A percentile compares a stretch with the other conserved stretches of the same genome.
These are phyloP conservation scores for Myochromella boudieri DNA, from an alignment of 768 basidiomycete species.

Conservation along the genomic window DNA sequence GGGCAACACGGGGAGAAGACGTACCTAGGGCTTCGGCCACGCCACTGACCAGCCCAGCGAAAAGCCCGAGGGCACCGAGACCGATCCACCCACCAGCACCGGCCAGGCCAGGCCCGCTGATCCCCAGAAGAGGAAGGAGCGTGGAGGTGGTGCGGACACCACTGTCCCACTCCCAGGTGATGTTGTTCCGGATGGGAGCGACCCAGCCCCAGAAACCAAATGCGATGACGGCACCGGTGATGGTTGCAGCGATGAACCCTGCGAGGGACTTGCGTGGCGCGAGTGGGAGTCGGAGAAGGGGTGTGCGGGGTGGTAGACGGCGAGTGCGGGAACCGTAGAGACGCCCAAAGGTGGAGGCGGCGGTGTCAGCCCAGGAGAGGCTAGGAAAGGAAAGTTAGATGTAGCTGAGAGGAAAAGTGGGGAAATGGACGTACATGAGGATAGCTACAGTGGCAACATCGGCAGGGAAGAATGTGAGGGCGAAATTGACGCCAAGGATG, in stretches of 20 bases:
- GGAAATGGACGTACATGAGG: conserved; percentile 63
- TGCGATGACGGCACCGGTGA: conserved; percentile 70
- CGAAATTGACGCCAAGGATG: conserved; percentile 81
- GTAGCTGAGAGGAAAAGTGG: conserved; percentile 1
- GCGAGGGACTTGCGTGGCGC: conserved; percentile 84
- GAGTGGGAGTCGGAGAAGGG: conserved; percentile 59
- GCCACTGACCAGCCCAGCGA: conserved; percentile 78
- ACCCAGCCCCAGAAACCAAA: conserved; percentile 70
- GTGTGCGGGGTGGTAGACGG: conserved; percentile 38
- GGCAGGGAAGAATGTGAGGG: conserved; percentile 72
- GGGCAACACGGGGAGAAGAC: conserved; percentile 23
- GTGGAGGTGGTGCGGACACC: conserved; percentile 39
- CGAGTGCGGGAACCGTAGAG: conserved; percentile 73
- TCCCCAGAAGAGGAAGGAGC: conserved; percentile 15
- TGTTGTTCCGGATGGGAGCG: conserved; percentile 41
- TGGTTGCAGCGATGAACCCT: conserved; percentile 74
- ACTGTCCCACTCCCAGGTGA: conserved; percentile 58
- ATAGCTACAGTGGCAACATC: conserved; percentile 91
- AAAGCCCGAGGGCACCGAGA: conserved; percentile 52
- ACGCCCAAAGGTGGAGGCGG: conserved; percentile 91
- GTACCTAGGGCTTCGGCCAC: conserved; percentile 88
- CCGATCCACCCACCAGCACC: conserved; percentile 46
- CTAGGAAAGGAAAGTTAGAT: conserved; percentile 35
- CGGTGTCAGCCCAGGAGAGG: conserved; percentile 94
- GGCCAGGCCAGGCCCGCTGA: conserved; percentile 9